Base-by-base conservation (phyloP, 2,329 filamentous ascomycete species). In the Fusarium sp. region DNA sequence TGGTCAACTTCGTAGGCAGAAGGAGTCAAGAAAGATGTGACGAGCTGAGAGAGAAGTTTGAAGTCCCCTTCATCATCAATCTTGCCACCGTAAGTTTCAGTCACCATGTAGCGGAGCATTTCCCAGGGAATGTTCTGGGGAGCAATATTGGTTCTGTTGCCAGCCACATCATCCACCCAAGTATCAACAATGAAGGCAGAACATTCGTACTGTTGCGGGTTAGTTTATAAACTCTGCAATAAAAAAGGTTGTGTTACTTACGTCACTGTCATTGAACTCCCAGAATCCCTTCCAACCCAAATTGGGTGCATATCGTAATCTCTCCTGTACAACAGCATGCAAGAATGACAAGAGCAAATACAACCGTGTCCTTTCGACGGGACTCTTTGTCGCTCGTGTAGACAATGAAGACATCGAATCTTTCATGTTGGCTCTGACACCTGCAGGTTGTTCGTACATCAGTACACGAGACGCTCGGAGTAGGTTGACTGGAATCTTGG, bases 231-330 rank as follows among this genome's bases (percentile, higher is more conserved):
- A 18, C 41, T 27, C 10, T 14, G 24, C 7, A 8, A 6, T 57
- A 40, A 13, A 10, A 22, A n/a, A 11, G 16, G 13, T 13, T 16
- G 9, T 12, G 18, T 7, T 30, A 90, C 93, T 92, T 88, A 97
- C 93, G 82, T 99, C 96, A 74, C 94, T 97, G 81, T 99, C 97
- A 79, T 99, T 99, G 81, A 99, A 99, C 81, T 99, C 97, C 96
- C 97, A 99, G 86, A 98, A 97, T 57, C 94, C 94, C 84, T 97
- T 98, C 96, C 96, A 99, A 65, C 96, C 96, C 58, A 99, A 85
- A 61, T 88, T 95, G 1, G 96, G 97, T 25, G 95, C 94, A 79
- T 99, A 99, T 68, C 96, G 92, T 68, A 99, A 85, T 74, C 97
- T 88, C 81, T 99, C 96, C 80, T 99, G 96, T 13, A 98, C 90